phyloP scores from a whole-genome alignment of 2,329 filamentous ascomycete species.

The Fusarium armeniacum region DNA sequence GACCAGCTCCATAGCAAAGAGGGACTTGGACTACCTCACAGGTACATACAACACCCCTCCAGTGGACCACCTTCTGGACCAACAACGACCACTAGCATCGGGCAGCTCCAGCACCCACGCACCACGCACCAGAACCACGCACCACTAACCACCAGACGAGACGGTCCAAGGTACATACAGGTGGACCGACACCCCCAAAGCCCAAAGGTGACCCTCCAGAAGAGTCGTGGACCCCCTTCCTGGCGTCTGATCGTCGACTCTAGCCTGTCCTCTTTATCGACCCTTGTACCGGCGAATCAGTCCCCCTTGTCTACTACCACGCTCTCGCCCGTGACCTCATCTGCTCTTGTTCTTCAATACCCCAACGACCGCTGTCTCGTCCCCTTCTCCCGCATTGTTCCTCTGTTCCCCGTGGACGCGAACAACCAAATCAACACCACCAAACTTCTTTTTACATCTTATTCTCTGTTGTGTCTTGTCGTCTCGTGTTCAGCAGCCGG shows the following conservation, averaged over 20 bases:
- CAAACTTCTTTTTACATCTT: slow-evolving; percentile 19
- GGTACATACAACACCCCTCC: slow-evolving; percentile 39
- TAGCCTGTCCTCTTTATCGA: slow-evolving; percentile 38
- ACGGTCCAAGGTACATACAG: slow-evolving; percentile 37
- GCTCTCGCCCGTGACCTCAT: slow-evolving; percentile 51
- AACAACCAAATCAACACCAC: slow-evolving; percentile 48
- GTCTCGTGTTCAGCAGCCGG: slow-evolving; percentile 51
- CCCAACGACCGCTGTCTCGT: slow-evolving; percentile 44
- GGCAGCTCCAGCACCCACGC: slow-evolving; percentile 23
- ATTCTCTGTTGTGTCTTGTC: slow-evolving; percentile 23
- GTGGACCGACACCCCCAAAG: slow-evolving; percentile 47
- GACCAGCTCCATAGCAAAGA: slow-evolving; percentile 37
- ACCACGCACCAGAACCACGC: slow-evolving; percentile 30
- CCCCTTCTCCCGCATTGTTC: slow-evolving; percentile 47
- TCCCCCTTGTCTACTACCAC: slow-evolving; percentile 38
- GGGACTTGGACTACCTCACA: slow-evolving; percentile 37
- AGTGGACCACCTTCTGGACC: slow-evolving; percentile 46
- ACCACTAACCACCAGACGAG: slow-evolving; percentile 43
- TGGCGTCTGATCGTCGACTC: slow-evolving; percentile 50
- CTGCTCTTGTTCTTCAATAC: slow-evolving; percentile 47
- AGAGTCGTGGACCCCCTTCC: slow-evolving; percentile 43
- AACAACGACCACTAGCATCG: slow-evolving; percentile 39
- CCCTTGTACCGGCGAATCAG: slow-evolving; percentile 48
- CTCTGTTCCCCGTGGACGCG: slow-evolving; percentile 49
- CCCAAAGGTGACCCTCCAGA: slow-evolving; percentile 40